Evolutionary conservation across 495 filamentous ascomycete species (phyloP), one percentile per base, ranked within the genome.

Genomic region (Trypethelium eluteriae): DNA sequence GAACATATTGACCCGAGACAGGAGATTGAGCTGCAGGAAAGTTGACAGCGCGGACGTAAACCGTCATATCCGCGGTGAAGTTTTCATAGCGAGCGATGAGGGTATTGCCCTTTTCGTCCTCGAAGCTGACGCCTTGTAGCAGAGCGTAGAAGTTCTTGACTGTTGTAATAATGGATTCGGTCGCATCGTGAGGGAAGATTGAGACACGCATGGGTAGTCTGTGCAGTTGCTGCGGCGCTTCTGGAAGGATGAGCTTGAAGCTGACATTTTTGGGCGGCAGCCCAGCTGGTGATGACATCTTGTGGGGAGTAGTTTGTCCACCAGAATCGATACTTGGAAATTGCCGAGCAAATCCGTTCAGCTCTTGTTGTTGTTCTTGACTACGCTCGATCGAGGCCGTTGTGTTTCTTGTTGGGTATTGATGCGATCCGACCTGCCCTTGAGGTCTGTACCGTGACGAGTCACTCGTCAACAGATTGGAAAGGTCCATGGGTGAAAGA

Each of bases 121-220:
- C 92, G 70, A 98, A 97, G 78, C 89, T 90, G 74, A 98, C 84
- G 66, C 91, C 89, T 67, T 90, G 86, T 71, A 95, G 94, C 70
- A 98, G 84, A 47, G 92, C 94, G 75, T 94, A 96, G 80, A 97
- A 96, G 79, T 96, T 96, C 80, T 95, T 97, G 65, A 97, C 92
- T 3, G 94, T 97, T 2, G 90, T 90, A 64, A 96, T 88, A 76
- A 98, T 98, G 35, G 91, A 96, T 68, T 96, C 92, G 4, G 94
- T 98, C 57, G 89, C 89, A 79, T 98, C 94, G 78, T 96, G 91
- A 32, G 90, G 89, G 70, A 84, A 92, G 59, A 98, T 97, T 62
- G 90, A 87, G 39, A 98, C 92, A 71, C 91, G 85, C 84, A 98
- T 88, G 12, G 94, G 93, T 64, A 95, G 83, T 69, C 92, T 85